Evolutionary conservation across 2,329 filamentous ascomycete genomes (phyloP).

Genomic region (Epichloe glyceriae): DNA sequence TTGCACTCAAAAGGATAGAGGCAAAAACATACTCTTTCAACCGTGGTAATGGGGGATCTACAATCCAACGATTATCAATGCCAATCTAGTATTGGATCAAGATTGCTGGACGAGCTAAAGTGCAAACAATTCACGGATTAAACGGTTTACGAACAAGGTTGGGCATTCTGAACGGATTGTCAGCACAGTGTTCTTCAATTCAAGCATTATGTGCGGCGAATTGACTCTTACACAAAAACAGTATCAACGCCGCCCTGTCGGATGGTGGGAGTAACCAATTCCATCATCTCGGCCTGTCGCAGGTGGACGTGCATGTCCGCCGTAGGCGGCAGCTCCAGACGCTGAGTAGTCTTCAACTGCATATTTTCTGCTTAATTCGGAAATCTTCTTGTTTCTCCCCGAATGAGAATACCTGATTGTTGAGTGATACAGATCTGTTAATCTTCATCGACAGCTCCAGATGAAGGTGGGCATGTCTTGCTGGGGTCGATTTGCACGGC

Average conservation of each 20-base stretch:
- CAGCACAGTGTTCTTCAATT: not conserved
- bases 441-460: not conserved
- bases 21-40: conserved; percentile 20
- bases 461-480: not conserved
- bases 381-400: not conserved
- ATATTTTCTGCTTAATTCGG: not conserved
- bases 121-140: not conserved
- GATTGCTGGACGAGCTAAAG: not conserved
- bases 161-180: conserved; percentile 30
- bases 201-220: not conserved
- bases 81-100: not conserved
- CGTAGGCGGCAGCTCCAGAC: conserved; percentile 42
- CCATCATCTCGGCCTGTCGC: conserved; percentile 53
- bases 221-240: conserved; percentile 29
- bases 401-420: not conserved
- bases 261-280: conserved; percentile 36
- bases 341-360: conserved; percentile 5
- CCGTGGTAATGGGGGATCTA: conserved; percentile 45
- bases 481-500: not conserved
- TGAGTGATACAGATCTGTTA: not conserved
- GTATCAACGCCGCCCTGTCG: conserved; percentile 53
- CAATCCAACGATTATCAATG: not conserved
- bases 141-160: conserved; percentile 35
- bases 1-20: too few species aligned
- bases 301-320: conserved; percentile 63